phyloP scores from a whole-genome alignment of 148 eudicot species.

The Rhododendron ferrugineum region DNA sequence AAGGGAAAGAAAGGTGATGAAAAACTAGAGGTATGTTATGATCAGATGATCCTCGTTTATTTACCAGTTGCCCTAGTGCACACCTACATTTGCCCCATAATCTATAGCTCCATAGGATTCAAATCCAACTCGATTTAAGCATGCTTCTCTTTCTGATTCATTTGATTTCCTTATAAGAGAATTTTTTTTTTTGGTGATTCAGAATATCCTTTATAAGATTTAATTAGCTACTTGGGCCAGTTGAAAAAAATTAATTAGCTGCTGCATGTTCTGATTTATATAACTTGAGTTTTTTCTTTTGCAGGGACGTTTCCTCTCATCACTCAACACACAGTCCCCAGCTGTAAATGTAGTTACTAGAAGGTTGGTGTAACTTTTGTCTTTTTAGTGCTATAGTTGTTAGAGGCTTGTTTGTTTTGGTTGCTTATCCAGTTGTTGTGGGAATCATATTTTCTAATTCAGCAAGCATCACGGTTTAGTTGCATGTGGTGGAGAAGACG shows the following conservation, averaged over 20 bases:
- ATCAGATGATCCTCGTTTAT: background rate
- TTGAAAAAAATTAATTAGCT: background rate
- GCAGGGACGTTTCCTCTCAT: slow-evolving; percentile 85
- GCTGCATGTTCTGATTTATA: slow-evolving; percentile 2
- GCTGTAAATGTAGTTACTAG: slow-evolving; percentile 83
- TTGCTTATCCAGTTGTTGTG: slow-evolving; percentile 9
- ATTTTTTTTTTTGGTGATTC: background rate
- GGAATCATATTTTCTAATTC: slow-evolving; percentile 16
- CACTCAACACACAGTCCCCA: slow-evolving; percentile 79
- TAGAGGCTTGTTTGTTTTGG: background rate
- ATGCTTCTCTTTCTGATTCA: background rate
- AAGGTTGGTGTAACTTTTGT: slow-evolving; percentile 43
- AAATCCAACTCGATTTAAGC: background rate
- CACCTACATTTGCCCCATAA: background rate
- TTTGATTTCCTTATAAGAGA: background rate
- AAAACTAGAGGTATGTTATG: background rate
- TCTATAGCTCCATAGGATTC: background rate
- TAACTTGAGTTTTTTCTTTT: slow-evolving; percentile 5
- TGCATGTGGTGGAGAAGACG: slow-evolving; percentile 98
- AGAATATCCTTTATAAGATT: background rate
- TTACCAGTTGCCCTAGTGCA: background rate
- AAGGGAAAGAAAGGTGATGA: background rate
- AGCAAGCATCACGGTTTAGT: slow-evolving; percentile 89
- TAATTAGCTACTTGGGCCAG: background rate
- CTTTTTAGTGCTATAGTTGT: background rate